A percentile compares a stretch with the other conserved stretches of the same genome.
Conservation (phyloP, 768 basidiomycete genomes). For the Rhizopogon sp. region DNA sequence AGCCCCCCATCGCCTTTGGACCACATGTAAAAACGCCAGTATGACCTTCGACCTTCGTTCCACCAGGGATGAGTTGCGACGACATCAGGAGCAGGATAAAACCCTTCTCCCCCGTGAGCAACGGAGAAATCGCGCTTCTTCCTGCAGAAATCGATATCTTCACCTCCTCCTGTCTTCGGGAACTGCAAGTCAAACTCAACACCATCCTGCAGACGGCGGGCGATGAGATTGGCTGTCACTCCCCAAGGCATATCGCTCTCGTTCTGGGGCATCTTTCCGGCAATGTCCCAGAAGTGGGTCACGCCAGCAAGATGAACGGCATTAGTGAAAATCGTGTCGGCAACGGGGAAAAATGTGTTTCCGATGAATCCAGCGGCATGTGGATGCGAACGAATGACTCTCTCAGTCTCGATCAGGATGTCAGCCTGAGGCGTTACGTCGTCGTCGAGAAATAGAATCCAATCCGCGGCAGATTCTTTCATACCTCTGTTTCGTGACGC, state of each 20-base stretch:
- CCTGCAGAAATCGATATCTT: conserved; percentile 59
- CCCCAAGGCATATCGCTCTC: conserved; percentile 54
- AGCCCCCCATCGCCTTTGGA: conserved; percentile 51
- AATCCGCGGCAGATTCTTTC: conserved; percentile 50
- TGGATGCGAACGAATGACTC: conserved; percentile 39
- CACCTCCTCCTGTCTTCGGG: conserved; percentile 62
- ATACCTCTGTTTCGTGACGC: conserved; percentile 53
- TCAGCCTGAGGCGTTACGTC: conserved; percentile 41
- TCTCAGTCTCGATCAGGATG: conserved; percentile 43
- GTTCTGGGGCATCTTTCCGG: conserved; percentile 34
- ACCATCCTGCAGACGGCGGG: conserved; percentile 39
- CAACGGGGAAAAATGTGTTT: conserved; percentile 43
- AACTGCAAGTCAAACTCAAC: conserved; percentile 43
- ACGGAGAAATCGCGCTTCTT: conserved; percentile 37
- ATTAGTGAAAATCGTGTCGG: conserved; percentile 43
- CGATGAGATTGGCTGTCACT: conserved; percentile 55
- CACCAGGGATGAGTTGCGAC: conserved; percentile 57
- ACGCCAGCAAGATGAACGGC: conserved; percentile 54
- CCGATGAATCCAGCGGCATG: conserved; percentile 52
- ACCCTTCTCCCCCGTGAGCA: conserved; percentile 31
- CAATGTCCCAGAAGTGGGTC: conserved; percentile 61
- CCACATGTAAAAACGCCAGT: conserved; percentile 57
- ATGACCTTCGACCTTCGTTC: conserved; percentile 39
- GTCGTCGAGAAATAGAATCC: conserved; percentile 59
- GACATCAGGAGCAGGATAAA: conserved; percentile 43